These are phyloP conservation scores for Spencermartinsiella ligniputridi DNA, from an alignment of 1,139 yeast genomes.

Conservation along the genomic window DNA sequence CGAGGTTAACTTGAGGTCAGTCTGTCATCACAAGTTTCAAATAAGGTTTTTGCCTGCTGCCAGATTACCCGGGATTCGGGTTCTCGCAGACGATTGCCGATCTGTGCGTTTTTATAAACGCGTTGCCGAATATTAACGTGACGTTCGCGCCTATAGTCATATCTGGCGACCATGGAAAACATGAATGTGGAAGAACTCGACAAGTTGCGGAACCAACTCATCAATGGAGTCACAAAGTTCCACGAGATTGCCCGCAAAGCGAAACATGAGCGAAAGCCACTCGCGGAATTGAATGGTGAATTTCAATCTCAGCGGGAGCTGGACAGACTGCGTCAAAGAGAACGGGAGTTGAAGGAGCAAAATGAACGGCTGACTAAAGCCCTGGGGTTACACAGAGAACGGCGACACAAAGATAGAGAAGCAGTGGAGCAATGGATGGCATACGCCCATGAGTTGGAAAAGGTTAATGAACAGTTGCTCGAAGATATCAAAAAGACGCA, in stretches of 20 bases:
- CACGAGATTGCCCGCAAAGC: background rate
- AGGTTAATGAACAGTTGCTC: background rate
- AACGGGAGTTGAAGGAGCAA: conserved; percentile 1
- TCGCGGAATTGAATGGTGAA: background rate
- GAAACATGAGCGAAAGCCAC: background rate
- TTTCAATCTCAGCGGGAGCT: background rate
- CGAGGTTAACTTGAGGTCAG: too few relatives aligned
- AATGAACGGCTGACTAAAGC: background rate
- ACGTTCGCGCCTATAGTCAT: background rate
- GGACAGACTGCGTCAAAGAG: background rate
- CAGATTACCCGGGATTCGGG: too few relatives aligned
- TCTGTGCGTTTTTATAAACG: too few relatives aligned
- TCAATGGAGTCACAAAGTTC: background rate
- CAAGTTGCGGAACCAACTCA: background rate
- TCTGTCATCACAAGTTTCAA: too few relatives aligned
- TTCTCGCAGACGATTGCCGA: too few relatives aligned
- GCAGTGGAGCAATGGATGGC: conserved; percentile 2
- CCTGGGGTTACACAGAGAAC: background rate
- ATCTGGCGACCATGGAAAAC: background rate
- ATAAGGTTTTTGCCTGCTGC: too few relatives aligned
- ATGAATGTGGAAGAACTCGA: background rate
- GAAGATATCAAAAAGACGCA: background rate
- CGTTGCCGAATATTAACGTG: too few relatives aligned
- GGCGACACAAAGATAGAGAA: conserved; percentile 3
- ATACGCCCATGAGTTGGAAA: background rate